Evolutionary conservation across 306 rosid genomes (phyloP).

Genomic region (Quercus aquifolioides): DNA sequence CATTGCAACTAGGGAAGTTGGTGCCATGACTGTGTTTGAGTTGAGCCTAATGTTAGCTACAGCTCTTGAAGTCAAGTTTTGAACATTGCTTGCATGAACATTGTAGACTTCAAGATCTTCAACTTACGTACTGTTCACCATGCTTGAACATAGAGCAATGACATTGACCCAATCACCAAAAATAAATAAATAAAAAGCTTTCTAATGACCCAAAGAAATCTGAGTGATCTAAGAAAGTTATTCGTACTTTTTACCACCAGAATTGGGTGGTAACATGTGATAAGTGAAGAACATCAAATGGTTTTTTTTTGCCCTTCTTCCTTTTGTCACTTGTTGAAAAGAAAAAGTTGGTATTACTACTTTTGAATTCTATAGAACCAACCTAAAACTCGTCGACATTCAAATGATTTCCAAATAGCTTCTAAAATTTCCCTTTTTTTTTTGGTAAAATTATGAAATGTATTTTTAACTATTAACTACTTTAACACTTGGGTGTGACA

Average conservation of each 20-base stretch:
- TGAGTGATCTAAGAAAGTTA: not conserved
- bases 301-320: no score
- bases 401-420: no score
- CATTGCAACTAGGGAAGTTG: not conserved
- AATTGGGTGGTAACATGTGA: not conserved
- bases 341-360: no score
- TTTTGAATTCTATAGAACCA: no score
- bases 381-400: no score
- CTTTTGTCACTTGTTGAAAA: no score
- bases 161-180: conserved; percentile 25
- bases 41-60: conserved; percentile 42
- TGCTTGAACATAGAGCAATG: conserved; percentile 45
- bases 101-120: conserved; percentile 5
- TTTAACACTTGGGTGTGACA: no score
- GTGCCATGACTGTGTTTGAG: conserved; percentile 28
- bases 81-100: conserved; percentile 29
- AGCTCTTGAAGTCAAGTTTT: conserved; percentile 13
- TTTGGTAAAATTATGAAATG: no score
- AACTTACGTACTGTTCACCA: conserved; percentile 30
- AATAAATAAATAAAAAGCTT: not conserved
- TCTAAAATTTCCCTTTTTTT: no score
- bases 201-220: conserved; percentile 6
- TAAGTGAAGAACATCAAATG: not conserved
- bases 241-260: not conserved
- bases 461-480: no score